Base-by-base conservation (phyloP, 495 filamentous ascomycete genomes). In the Trichocladium uniseriatum region DNA sequence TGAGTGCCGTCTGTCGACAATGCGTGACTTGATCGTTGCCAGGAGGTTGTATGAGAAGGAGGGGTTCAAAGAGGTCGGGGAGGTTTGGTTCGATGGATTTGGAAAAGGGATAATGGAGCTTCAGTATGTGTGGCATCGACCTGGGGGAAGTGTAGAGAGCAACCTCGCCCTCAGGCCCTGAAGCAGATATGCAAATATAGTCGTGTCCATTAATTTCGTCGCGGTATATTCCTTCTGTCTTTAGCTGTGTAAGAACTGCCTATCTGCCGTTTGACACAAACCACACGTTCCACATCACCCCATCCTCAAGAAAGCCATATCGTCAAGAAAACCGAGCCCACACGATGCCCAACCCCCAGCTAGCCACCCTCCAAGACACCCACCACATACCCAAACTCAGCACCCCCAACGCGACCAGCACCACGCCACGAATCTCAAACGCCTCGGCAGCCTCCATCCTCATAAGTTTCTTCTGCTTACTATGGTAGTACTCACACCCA, bases 391-490 rank as follows among this genome's bases (percentile, higher is more conserved):
- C 51, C 34, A 69, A 28, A n/a, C 44, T 27, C n/a, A 65, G 32
- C 9, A 63, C 38, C 7, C 48, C 58, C 45, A 77, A 14, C 13
- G 55, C 53, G 0, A 65, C 29, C 10, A 75, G 44, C 27, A 77
- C 68, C 27, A 48, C 56, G 19, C 58, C 60, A 34, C 74, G 59
- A 16, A 77, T 53, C 56, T 68, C 62, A 54, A 78, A 77, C 20
- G 76, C 75, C 53, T 79, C 74, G 6, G 57, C 69, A 1, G 70
- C 67, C 55, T 77, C 74, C 64, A 69, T 68, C 58, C 61, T 67
- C 63, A 77, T 62, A 52, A 77, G 58, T 53, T 74, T 65, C 28
- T 59, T 58, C 56, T 79, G 76, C 49, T 75, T 71, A 34, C 67
- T 70, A 60, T 75, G 75, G 57, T 71, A 77, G 51, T 69, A 56